Evolutionary conservation across 768 basidiomycete species (phyloP), one percentile per base, ranked within the genome.

Genomic region (Leccinum barrowsii): DNA sequence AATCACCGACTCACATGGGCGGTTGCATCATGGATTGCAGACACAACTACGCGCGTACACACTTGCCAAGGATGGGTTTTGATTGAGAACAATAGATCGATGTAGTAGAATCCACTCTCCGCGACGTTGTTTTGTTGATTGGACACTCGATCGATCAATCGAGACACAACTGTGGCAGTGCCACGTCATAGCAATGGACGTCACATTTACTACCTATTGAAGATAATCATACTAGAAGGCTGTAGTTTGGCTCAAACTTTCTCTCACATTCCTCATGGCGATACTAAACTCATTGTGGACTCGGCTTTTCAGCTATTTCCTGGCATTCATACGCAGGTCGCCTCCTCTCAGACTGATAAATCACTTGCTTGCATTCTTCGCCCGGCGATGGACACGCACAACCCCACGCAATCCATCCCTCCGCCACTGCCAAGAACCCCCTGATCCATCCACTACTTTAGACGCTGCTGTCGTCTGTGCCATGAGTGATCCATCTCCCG

Each of bases 401-500:
- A 48, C 21, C 8, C 6, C 34, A 51, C 12, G 10, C 17, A 48
- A 21, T 5, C 15, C 50, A 19, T 15, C 56, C 30, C 7, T 19
- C 12, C n/a, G 46, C 53, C 54, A 37, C 24, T 42, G 7, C 28
- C 53, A 19, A 55, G 34, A n/a, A 13, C 40, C 11, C 5, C 24
- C n/a, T 46, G 17, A 15, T 40, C n/a, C 61, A 11, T 30, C 22
- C 12, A 7, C 37, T n/a, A 34, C 22, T 4, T 21, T 5, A 21
- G 50, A 57, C 10, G 21, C 24, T 51, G 49, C 42, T 19, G 7
- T 35, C 19, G 34, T 65, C 46, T 67, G 48, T 5, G 48, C 44
- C 24, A 70, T 69, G 68, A 60, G 28, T 21, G 37, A 53, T 44
- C 69, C 64, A 19, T 52, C 42, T 0, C 11, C 17, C 0, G 57